Percentiles rank a stretch among this genome's conserved stretches.
phyloP scores from a whole-genome alignment of 2,329 filamentous ascomycete genomes.

The Trichoderma arundinaceum region DNA sequence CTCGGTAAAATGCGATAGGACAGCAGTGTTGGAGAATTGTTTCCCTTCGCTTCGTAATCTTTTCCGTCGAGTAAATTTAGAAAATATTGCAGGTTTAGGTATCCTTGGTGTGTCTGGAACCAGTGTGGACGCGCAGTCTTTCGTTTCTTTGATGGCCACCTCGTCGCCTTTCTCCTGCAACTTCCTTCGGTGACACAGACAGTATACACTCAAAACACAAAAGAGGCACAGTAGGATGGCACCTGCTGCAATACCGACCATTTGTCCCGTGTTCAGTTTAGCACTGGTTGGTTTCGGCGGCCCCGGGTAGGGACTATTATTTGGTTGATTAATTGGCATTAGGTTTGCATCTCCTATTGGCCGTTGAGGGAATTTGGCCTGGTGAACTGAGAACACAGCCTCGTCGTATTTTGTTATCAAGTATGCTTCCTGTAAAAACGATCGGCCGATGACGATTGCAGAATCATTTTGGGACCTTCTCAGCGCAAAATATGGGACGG shows the following conservation, averaged over 20 bases:
- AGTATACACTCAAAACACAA: constrained; percentile 43
- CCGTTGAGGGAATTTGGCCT: constrained; percentile 58
- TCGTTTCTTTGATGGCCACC: constrained; percentile 43
- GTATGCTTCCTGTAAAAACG: constrained; percentile 73
- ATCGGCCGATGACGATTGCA: constrained; percentile 67
- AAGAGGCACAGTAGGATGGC: constrained; percentile 44
- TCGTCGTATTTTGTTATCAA: constrained; percentile 63
- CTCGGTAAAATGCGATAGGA: constrained; percentile 40
- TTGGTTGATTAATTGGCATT: constrained; percentile 49
- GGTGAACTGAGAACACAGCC: constrained; percentile 59
- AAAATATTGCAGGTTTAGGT: constrained; percentile 44
- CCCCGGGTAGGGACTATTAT: constrained; percentile 55
- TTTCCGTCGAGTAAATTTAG: constrained; percentile 49
- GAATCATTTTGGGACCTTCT: constrained; percentile 58
- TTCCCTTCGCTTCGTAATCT: constrained; percentile 39
- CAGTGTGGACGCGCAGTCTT: constrained; percentile 47
- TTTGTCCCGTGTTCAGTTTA: constrained; percentile 49
- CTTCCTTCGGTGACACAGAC: constrained; percentile 45
- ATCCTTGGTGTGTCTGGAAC: constrained; percentile 38
- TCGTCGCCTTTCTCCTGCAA: constrained; percentile 34
- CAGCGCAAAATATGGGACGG: constrained; percentile 69
- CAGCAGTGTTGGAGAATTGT: constrained; percentile 36
- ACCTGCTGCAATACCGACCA: constrained; percentile 55
- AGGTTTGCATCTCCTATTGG: constrained; percentile 50
- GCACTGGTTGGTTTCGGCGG: constrained; percentile 36